Evolutionary conservation across 202 grass and related monocot species (phyloP), one percentile per base, ranked within the genome.

Genomic region (Schoenoplectus triqueter): DNA sequence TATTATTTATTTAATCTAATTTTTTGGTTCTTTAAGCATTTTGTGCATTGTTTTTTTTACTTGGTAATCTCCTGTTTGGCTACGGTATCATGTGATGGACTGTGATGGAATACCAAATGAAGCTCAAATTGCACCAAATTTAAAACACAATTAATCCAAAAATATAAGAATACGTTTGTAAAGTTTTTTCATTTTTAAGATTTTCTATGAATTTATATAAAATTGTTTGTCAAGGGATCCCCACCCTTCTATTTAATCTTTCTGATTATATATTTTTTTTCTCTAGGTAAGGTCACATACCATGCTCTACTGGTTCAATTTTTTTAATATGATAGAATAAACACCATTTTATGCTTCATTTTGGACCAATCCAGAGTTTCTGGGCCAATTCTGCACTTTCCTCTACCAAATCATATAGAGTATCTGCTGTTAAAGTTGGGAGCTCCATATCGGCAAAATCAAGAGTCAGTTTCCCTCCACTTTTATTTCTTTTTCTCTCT

Each of bases 381-480:
- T 13, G 2, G 14, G 21, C 21, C 13, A 78, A 78, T 3, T 78
- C 20, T 42, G 31, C 21, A 60, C 10, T 6, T 54, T 2, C 31
- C 5, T 45, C 61, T 39, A 42, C 80, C 6, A 47, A 21, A 67
- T 3, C 64, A 55, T 31, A n/a, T 55, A 75, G 22, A 55, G 9
- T 75, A 51, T 75, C 49, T 22, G 72, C 49, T 75, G 48, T 31
- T 75, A 18, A 55, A 75, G 54, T 31, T 55, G 49, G 72, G 10
- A 54, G 2, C 49, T 75, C 18, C 49, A 7, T 55, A 22, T 19
- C 10, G 1, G 72, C 19, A 52, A 75, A 75, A 39, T 75, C 72
- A 75, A 75, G 72, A 75, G 72, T 75, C 18, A 75, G 49, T 75
- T 75, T 8, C 13, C 59, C 62, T 62, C 55, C 56, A 31, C 10